Evolutionary conservation across 202 grass and related monocot species (phyloP).

Genomic region (Dendrocalamus latiflorus): DNA sequence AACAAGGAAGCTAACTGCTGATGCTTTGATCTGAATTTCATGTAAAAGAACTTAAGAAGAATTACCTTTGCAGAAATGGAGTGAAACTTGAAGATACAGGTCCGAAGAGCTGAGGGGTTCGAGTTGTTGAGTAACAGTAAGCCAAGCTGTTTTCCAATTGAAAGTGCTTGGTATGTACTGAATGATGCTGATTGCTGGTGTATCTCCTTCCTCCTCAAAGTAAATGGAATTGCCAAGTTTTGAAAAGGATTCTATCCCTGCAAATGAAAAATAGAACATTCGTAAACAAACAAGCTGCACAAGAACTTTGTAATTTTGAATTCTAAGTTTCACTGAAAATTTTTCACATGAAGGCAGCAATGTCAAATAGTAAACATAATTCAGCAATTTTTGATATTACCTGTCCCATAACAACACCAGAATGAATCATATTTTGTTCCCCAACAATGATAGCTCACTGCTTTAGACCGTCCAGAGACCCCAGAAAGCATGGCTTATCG

Average conservation of each 20-base stretch:
- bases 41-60: not conserved
- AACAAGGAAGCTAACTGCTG: not conserved
- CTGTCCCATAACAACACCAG: slow-evolving; percentile 98
- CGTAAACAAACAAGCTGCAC: not conserved
- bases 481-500: too few relatives aligned
- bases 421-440: slow-evolving; percentile 87
- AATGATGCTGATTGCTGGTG: slow-evolving; percentile 63
- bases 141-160: slow-evolving; percentile 59
- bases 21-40: slow-evolving; percentile 3
- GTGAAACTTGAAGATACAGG: slow-evolving; percentile 48
- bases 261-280: slow-evolving; percentile 15
- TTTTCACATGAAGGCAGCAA: not conserved
- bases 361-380: not conserved
- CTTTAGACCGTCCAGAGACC: slow-evolving; percentile 58
- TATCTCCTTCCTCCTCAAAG: slow-evolving; percentile 74
- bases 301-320: not conserved
- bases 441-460: slow-evolving; percentile 87
- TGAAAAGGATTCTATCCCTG: slow-evolving; percentile 94
- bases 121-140: slow-evolving; percentile 59
- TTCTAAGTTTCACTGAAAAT: not conserved
- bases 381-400: slow-evolving; percentile 33
- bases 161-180: slow-evolving; percentile 80
- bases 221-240: slow-evolving; percentile 98
- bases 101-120: slow-evolving; percentile 54
- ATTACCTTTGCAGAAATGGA: slow-evolving; percentile 59